These are phyloP conservation scores for Cyberlindnera euphorbiae DNA, from an alignment of 805 yeast genomes.

Conservation along the genomic window DNA sequence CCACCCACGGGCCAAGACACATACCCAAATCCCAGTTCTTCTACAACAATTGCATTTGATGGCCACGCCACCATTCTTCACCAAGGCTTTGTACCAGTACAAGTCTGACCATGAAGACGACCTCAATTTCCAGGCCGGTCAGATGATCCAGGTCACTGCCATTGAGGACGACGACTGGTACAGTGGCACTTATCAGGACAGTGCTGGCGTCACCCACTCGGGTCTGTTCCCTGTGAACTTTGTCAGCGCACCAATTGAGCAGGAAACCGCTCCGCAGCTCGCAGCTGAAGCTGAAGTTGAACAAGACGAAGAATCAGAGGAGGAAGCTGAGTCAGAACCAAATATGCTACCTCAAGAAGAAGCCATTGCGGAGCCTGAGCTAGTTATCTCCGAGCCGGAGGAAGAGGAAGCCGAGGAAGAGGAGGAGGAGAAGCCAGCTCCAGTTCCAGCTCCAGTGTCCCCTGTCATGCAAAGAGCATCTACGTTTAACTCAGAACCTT, in stretches of 20 bases:
- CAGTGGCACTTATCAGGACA: slow-evolving; percentile 54
- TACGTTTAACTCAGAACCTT: slow-evolving; percentile 11
- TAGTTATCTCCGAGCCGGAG: slow-evolving; percentile 4
- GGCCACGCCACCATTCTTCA: slow-evolving; percentile 51
- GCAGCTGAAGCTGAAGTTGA: background rate
- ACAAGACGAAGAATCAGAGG: slow-evolving; percentile 1
- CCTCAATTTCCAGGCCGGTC: slow-evolving; percentile 63
- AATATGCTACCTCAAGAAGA: background rate
- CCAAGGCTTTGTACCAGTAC: slow-evolving; percentile 65
- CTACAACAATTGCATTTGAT: background rate
- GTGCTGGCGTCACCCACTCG: slow-evolving; percentile 36
- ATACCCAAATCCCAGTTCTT: too few species aligned
- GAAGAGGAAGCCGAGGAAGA: slow-evolving; percentile 5
- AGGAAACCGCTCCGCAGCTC: background rate
- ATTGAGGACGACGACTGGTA: slow-evolving; percentile 94
- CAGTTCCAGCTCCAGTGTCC: slow-evolving; percentile 4
- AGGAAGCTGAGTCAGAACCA: background rate
- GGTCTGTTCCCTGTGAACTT: slow-evolving; percentile 91
- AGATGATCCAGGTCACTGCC: slow-evolving; percentile 66
- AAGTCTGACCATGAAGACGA: slow-evolving; percentile 78
- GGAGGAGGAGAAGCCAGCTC: slow-evolving; percentile 1
- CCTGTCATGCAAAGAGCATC: slow-evolving; percentile 8
- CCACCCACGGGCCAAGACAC: too few species aligned
- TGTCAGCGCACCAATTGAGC: slow-evolving; percentile 39
- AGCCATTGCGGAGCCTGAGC: background rate